phyloP scores from a whole-genome alignment of 75 land plant species.

The Cryptomeria japonica region DNA sequence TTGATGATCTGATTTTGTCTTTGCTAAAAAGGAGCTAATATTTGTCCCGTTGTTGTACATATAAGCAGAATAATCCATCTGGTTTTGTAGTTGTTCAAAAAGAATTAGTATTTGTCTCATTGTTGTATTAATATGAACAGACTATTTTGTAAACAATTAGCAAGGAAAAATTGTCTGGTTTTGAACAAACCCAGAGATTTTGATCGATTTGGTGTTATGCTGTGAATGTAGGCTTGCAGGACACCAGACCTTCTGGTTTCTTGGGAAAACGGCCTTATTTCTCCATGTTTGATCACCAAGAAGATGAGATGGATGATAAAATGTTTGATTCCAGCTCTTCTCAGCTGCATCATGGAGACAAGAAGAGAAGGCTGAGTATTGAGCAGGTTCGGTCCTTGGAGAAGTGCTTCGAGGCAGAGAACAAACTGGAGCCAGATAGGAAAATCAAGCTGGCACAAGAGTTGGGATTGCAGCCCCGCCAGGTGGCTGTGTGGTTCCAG shows the following conservation, averaged over 20 bases:
- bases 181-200: background rate
- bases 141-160: too few species aligned
- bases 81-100: too few species aligned
- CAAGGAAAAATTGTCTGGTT: too few species aligned
- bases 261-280: constrained; percentile 5
- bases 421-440: constrained; percentile 8
- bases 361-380: background rate
- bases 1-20: too few species aligned
- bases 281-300: background rate
- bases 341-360: background rate
- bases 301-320: background rate
- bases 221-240: constrained; percentile 5
- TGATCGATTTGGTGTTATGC: background rate
- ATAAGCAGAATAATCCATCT: too few species aligned
- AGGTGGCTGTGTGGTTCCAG: constrained; percentile 12
- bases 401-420: constrained; percentile 4
- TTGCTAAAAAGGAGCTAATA: too few species aligned
- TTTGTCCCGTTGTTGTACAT: too few species aligned
- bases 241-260: background rate
- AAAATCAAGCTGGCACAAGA: constrained; percentile 1
- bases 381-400: constrained; percentile 11
- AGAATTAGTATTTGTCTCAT: too few species aligned
- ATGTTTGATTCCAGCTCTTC: background rate
- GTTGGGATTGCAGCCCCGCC: constrained; percentile 10
- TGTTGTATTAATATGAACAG: too few species aligned